Evolutionary conservation across 1,284 basidiomycete genomes (phyloP).

Genomic region (Trametes polyzona): DNA sequence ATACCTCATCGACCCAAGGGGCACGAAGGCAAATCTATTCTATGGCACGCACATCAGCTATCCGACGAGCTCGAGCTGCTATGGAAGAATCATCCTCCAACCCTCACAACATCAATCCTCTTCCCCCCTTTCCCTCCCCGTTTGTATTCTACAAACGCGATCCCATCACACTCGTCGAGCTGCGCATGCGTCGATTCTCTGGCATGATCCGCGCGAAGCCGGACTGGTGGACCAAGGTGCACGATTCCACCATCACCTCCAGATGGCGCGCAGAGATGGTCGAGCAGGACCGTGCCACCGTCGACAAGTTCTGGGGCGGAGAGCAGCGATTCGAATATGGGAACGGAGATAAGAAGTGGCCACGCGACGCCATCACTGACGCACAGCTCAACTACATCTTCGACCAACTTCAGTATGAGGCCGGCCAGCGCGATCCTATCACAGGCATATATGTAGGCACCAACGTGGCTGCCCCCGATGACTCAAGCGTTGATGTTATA

Average conservation of each 20-base stretch:
- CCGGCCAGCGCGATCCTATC: conserved; percentile 42
- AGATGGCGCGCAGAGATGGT: conserved; percentile 14
- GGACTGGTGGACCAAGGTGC: conserved; percentile 13
- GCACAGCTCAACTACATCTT: conserved; percentile 43
- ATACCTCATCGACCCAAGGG: no score
- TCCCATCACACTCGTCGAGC: conserved; percentile 13
- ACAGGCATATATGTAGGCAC: conserved; percentile 40
- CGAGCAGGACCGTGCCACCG: conserved; percentile 6
- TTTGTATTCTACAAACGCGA: conserved; percentile 5
- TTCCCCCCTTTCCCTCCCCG: conserved; percentile 8
- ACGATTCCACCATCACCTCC: not conserved
- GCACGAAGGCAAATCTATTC: no score
- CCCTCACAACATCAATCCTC: no score
- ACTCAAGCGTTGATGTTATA: not conserved
- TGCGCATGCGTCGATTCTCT: conserved; percentile 11
- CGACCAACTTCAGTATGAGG: conserved; percentile 52
- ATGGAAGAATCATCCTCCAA: no score
- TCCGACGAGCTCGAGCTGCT: no score
- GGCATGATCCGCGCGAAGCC: conserved; percentile 8
- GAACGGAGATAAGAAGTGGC: conserved; percentile 5
- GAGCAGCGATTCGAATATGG: not conserved
- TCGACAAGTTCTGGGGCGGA: conserved; percentile 12
- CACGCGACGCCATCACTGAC: conserved; percentile 7
- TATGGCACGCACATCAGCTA: no score
- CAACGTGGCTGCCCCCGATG: not conserved